phyloP scores from a whole-genome alignment of 1,139 yeast genomes.

The Protomyces inundatus region DNA sequence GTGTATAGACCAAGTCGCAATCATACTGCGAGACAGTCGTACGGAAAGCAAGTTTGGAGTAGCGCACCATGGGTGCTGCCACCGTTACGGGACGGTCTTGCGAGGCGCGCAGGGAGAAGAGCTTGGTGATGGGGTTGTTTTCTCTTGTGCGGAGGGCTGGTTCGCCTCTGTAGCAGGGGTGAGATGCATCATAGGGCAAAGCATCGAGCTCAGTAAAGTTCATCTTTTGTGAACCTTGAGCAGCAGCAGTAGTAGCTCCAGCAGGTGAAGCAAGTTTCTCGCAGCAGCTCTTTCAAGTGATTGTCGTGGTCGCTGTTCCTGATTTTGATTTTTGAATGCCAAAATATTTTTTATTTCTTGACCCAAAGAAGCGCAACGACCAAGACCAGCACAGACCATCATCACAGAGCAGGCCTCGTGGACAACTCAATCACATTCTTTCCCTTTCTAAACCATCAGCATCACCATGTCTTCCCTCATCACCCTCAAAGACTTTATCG shows the following conservation, averaged over 20 bases:
- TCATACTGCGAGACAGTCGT: conserved; percentile 68
- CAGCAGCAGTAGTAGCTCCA: not conserved
- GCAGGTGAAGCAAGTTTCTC: not conserved
- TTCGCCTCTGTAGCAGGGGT: not conserved
- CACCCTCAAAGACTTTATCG: not conserved
- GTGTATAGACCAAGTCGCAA: conserved; percentile 82
- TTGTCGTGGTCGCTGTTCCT: no score
- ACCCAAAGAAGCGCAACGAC: no score
- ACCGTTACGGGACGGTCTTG: conserved; percentile 62
- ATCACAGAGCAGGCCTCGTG: no score
- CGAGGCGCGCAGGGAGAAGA: conserved; percentile 46
- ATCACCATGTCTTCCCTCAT: not conserved
- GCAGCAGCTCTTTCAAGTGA: not conserved
- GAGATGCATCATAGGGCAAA: not conserved
- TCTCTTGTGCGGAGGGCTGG: not conserved
- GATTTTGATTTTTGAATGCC: no score
- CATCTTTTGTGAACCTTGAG: not conserved
- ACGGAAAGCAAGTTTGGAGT: conserved; percentile 88
- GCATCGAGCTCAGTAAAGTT: not conserved
- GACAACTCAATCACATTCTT: no score
- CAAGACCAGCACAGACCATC: no score
- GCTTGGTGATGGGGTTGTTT: conserved; percentile 51
- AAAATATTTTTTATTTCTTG: no score
- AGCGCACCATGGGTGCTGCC: conserved; percentile 97
- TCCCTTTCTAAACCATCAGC: no score